phyloP scores from a whole-genome alignment of 2,329 filamentous ascomycete genomes.

The Pseudogymnoascus sp. region DNA sequence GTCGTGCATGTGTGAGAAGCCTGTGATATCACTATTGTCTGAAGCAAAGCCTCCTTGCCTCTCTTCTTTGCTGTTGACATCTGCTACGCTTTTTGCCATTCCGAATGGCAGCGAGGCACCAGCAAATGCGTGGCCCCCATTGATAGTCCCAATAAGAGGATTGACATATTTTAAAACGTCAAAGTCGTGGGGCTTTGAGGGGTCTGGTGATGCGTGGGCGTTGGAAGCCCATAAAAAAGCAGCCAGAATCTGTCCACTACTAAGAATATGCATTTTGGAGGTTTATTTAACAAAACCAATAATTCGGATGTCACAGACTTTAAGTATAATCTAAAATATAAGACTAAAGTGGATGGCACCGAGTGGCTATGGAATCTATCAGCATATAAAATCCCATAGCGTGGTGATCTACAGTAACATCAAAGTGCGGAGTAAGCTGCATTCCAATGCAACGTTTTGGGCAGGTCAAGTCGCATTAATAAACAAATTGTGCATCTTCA shows the following conservation, averaged over 20 bases:
- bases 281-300: background rate
- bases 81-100: conserved; percentile 45
- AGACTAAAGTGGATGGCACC: background rate
- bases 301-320: background rate
- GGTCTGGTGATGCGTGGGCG: background rate
- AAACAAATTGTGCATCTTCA: background rate
- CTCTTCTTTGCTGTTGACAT: conserved; percentile 42
- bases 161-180: conserved; percentile 39
- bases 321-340: background rate
- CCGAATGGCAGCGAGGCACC: conserved; percentile 49
- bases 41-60: conserved; percentile 52
- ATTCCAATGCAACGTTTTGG: background rate
- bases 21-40: conserved; percentile 34
- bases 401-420: conserved; percentile 1
- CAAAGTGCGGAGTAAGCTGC: background rate
- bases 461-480: background rate
- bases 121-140: conserved; percentile 51
- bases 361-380: background rate
- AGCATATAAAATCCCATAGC: background rate
- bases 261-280: background rate
- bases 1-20: conserved; percentile 36
- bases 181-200: conserved; percentile 13
- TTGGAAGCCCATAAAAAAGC: background rate
- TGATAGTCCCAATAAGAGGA: conserved; percentile 48
- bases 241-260: background rate